Evolutionary conservation across 345 rosid species (phyloP), one percentile per base, ranked within the genome.

Genomic region (Eucalyptus melliodora): DNA sequence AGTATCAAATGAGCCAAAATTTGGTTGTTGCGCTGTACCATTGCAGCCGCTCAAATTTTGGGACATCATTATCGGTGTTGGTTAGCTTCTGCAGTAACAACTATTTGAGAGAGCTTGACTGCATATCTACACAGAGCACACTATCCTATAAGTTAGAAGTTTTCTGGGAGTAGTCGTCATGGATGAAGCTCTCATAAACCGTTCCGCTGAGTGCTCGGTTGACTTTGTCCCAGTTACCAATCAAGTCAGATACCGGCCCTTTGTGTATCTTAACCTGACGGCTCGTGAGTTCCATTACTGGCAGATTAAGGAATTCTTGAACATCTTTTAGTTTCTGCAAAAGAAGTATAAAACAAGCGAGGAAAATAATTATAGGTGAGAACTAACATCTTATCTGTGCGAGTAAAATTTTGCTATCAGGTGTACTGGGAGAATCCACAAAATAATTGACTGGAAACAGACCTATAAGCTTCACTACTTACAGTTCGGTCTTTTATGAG

Each of bases 211-310:
- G 91, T 7, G 96, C 93, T 90, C 89, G 92, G 92, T 92, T 92
- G 62, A 98, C 93, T 86, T 98, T 98, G 90, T 96, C 97, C 98
- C 98, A 98, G 88, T 98, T 98, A 92, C 91, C 90, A 59, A 98
- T 90, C 60, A 93, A 97, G 65, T 93, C 96, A 3, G 97, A 93
- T 60, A 98, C 90, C 11, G 94, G 91, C 85, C 99, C 99, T 89
- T 92, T 94, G 91, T 98, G 99, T 92, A 98, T 98, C 59, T 98
- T 98, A 82, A 98, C 97, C 87, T 98, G 99, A 44, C 95, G 96
- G 89, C 99, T 98, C 13, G 89, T 93, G 89, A 98, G 90, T 80
- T 94, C 89, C 95, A 92, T 93, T 88, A 51, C 77, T 1, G 98
- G 99, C 55, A 98, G 93, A 92, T 94, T 91, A 59, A 98, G 92